Evolutionary conservation across 1,284 basidiomycete genomes (phyloP), one percentile per base, ranked within the genome.

Genomic region (Pholiota adiposa): DNA sequence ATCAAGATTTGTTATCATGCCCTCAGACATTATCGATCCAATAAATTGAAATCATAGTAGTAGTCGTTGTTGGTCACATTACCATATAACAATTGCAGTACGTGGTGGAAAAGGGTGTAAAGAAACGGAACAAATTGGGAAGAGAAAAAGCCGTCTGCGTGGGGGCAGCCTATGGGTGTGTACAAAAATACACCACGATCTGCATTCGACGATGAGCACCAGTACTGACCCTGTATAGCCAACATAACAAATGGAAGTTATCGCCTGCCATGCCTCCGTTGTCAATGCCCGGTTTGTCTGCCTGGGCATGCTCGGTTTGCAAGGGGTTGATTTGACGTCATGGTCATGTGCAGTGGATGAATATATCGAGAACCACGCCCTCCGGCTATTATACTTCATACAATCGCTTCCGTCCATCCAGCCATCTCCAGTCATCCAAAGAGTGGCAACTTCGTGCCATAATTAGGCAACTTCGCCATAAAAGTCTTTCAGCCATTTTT

Each of bases 401-500:
- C 52, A 59, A 27, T 54, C 48, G 27, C 46, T 33, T 59, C 58
- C 64, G 7, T 59, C 54, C 61, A 50, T 63, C 54, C 59, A 38
- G 43, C 43, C 51, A 29, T 50, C 29, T 41, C 25, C 18, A 31
- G 27, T 21, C 29, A 51, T 44, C 27, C 36, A n/a, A 19, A 46
- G n/a, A 14, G 16, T 38, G 19, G 38, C 41, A 41, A 25, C 23
- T 18, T 43, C 18, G 44, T 23, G 36, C 36, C 29, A 49, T 25
- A n/a, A 36, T 56, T 38, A 54, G 25, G 40, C 51, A 25, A 55
- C 50, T 58, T 56, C 54, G 8, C 65, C 66, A 65, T 72, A 79
- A 68, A 73, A 78, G 27, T 76, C 64, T 69, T 69, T 75, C 62
- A 82, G 65, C 78, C 78, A 80, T 25, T 60, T 58, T 65, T 81